These are phyloP conservation scores for Cinchona pubescens DNA, from an alignment of 257 asterid genomes.

Conservation along the genomic window DNA sequence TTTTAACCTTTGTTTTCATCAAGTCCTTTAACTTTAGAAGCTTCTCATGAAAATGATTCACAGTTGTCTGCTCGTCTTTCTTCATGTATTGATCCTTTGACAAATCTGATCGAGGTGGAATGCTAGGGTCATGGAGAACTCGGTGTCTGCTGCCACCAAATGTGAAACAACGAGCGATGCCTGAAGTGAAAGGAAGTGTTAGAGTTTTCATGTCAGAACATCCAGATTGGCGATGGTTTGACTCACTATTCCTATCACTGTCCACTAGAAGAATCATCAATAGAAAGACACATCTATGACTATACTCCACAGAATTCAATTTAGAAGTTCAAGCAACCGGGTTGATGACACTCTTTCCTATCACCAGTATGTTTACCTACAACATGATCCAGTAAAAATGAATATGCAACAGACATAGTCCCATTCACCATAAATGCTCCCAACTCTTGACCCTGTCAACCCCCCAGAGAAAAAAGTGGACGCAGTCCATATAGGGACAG, in stretches of 20 bases:
- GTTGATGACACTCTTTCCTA: neutral
- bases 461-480: no score
- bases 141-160: slow-evolving; percentile 85
- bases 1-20: slow-evolving; percentile 78
- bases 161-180: slow-evolving; percentile 93
- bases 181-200: slow-evolving; percentile 32
- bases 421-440: neutral
- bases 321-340: neutral
- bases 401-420: neutral
- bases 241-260: neutral
- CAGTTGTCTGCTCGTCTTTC: slow-evolving; percentile 81
- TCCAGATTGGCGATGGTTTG: neutral
- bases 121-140: slow-evolving; percentile 70
- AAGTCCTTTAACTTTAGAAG: slow-evolving; percentile 81
- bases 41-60: slow-evolving; percentile 96
- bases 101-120: slow-evolving; percentile 70
- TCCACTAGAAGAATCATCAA: neutral
- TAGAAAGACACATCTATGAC: neutral
- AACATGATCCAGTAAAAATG: neutral
- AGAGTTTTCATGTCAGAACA: neutral
- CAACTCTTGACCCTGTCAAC: no score
- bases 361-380: neutral
- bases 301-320: no score
- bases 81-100: slow-evolving; percentile 83
- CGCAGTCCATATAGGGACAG: no score